Evolutionary conservation across 768 basidiomycete genomes (phyloP), one percentile per base, ranked within the genome.

Genomic region (Pleurotus platypus): DNA sequence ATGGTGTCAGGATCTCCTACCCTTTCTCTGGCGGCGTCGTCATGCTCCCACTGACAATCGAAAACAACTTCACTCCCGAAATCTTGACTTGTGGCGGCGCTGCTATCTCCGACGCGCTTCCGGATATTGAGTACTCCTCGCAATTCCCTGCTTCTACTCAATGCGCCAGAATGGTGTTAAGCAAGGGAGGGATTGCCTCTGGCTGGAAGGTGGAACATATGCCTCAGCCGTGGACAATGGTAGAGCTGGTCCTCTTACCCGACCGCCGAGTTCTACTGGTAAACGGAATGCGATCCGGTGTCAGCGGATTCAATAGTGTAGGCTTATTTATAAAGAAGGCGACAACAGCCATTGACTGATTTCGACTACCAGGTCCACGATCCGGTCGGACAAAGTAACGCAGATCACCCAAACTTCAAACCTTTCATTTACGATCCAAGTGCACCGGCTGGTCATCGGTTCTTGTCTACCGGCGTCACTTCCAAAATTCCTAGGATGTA

Each of bases 61-160:
- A 70, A 1, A 63, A 74, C 55, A 61, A 61, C 43, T 81, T 73
- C 58, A 75, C 70, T 6, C 75, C 79, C 3, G 76, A 78, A 59
- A 68, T 80, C 30, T 69, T 80, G 27, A 71, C 79, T 40, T 80
- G 78, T 61, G 79, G 79, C 26, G 79, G 79, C 16, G 67, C 73
- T 6, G 71, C 66, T 15, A 62, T 70, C 1, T 68, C 65, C 53
- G 73, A 75, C 37, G 62, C 59, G 5, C 64, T 66, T 6, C 64
- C 69, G 2, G 56, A 69, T 8, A 61, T 56, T 5, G 60, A 70
- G 11, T 59, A 74, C 12, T 67, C 68, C 3, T 70, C 72, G 7
- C 75, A 77, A 57, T 66, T 67, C 18, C 73, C 76, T 20, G 74
- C 78, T 3, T 72, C 72, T 0, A 62, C 67, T 40, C 77, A 79